Percentiles rank a stretch among this genome's conserved stretches.
phyloP scores from a whole-genome alignment of 2,329 filamentous ascomycete genomes.

The Waltergamsia citrina region DNA sequence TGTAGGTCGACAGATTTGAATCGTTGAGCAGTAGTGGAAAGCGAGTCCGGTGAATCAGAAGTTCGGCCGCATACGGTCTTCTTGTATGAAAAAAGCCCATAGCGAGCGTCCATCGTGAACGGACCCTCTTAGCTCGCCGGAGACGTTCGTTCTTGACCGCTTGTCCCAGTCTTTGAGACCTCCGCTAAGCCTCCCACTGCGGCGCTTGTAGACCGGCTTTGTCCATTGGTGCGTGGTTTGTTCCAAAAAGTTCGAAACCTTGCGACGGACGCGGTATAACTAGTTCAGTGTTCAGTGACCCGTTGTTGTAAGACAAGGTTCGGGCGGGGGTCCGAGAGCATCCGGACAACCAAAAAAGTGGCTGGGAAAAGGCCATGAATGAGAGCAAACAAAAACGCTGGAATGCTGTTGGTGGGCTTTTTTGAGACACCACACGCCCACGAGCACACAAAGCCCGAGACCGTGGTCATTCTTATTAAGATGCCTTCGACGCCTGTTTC shows the following conservation, averaged over 20 bases:
- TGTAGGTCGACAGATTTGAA: neutral
- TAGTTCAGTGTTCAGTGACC: too few species aligned
- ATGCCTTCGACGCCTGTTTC: too few species aligned
- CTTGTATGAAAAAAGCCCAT: neutral
- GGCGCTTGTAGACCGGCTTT: too few species aligned
- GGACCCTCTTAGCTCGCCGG: neutral
- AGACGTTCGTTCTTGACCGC: slow-evolving; percentile 1
- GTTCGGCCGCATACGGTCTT: slow-evolving; percentile 4
- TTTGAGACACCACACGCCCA: too few species aligned
- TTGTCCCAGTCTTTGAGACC: neutral
- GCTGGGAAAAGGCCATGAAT: too few species aligned
- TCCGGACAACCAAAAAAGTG: too few species aligned
- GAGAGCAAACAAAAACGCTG: too few species aligned
- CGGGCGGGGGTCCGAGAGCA: neutral
- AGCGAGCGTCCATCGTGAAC: slow-evolving; percentile 2
- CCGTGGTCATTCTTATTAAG: too few species aligned
- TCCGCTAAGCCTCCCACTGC: too few species aligned
- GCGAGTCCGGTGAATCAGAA: neutral
- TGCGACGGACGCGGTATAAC: slow-evolving; percentile 5
- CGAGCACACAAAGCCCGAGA: too few species aligned
- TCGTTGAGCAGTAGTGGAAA: too few species aligned
- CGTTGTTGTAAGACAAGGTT: slow-evolving; percentile 4
- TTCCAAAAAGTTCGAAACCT: slow-evolving; percentile 2
- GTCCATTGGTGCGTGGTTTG: neutral
- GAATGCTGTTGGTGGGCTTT: too few species aligned